phyloP scores from a whole-genome alignment of 768 basidiomycete genomes.

The Pleurotus eryngii region DNA sequence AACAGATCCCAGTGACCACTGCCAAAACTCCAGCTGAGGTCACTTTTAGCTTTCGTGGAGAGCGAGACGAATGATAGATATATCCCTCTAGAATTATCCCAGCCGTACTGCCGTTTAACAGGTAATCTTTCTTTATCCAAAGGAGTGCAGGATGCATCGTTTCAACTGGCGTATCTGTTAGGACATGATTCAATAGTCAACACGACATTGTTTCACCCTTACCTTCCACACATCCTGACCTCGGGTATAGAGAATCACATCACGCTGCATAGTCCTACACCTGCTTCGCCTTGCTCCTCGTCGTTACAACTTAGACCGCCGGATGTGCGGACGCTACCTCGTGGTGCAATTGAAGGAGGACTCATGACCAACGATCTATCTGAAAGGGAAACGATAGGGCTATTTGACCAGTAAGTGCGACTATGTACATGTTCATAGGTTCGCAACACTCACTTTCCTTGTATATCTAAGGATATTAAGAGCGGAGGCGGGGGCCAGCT shows the following conservation, averaged over 20 bases:
- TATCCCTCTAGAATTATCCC: constrained; percentile 60
- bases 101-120: constrained; percentile 56
- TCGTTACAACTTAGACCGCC: constrained; percentile 44
- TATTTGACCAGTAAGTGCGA: constrained; percentile 66
- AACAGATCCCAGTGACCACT: constrained; percentile 13
- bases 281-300: constrained; percentile 47
- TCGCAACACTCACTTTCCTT: no score
- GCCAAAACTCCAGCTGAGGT: constrained; percentile 1
- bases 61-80: constrained; percentile 36
- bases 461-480: no score
- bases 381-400: constrained; percentile 51
- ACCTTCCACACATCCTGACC: constrained; percentile 61
- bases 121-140: constrained; percentile 33
- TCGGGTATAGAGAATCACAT: constrained; percentile 73
- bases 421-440: no score
- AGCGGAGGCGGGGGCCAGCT: no score
- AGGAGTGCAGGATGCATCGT: neutral
- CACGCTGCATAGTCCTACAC: constrained; percentile 64
- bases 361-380: constrained; percentile 27
- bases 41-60: constrained; percentile 43
- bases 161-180: constrained; percentile 16
- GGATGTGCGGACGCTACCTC: constrained; percentile 44
- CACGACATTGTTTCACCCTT: constrained; percentile 68
- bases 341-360: constrained; percentile 29
- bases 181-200: constrained; percentile 82